Conservation (phyloP, 2,329 filamentous ascomycete species). For the Aspergillus felis region DNA sequence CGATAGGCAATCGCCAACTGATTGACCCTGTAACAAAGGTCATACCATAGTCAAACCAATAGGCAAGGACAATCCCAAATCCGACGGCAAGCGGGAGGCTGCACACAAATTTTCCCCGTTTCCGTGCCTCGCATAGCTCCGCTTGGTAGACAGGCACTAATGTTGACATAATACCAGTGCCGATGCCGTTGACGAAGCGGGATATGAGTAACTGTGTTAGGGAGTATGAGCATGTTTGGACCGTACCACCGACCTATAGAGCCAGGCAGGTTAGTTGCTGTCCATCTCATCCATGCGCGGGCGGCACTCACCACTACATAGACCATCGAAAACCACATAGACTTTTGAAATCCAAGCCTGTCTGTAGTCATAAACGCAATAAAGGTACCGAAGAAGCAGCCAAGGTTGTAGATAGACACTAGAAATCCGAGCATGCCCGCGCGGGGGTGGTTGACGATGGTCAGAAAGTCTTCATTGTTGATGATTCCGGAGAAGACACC, state of each 20-base stretch:
- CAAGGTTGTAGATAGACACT: conserved; percentile 43
- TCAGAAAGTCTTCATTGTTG: conserved; percentile 43
- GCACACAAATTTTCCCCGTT: conserved; percentile 43
- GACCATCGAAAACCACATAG: conserved; percentile 34
- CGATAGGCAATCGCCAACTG: conserved; percentile 47
- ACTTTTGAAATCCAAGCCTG: conserved; percentile 28
- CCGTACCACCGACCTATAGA: conserved; percentile 29
- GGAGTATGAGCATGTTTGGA: conserved; percentile 33
- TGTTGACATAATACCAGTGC: conserved; percentile 45
- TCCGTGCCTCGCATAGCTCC: conserved; percentile 43
- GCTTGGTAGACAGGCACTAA: conserved; percentile 42
- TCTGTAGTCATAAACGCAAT: conserved; percentile 30
- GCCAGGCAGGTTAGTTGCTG: conserved; percentile 3
- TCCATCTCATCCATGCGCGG: background rate
- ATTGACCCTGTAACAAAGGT: conserved; percentile 38
- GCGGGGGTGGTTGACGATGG: conserved; percentile 36
- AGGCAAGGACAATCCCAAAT: conserved; percentile 35
- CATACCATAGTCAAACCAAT: conserved; percentile 35
- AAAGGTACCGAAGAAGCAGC: conserved; percentile 37
- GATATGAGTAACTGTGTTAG: conserved; percentile 38
- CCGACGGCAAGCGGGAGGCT: conserved; percentile 39
- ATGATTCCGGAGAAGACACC: conserved; percentile 49
- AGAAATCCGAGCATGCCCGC: conserved; percentile 41
- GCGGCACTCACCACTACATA: conserved; percentile 24
- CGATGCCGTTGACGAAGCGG: conserved; percentile 48